These are phyloP conservation scores for Prunus campanulata DNA, from an alignment of 306 rosid genomes.

Conservation along the genomic window DNA sequence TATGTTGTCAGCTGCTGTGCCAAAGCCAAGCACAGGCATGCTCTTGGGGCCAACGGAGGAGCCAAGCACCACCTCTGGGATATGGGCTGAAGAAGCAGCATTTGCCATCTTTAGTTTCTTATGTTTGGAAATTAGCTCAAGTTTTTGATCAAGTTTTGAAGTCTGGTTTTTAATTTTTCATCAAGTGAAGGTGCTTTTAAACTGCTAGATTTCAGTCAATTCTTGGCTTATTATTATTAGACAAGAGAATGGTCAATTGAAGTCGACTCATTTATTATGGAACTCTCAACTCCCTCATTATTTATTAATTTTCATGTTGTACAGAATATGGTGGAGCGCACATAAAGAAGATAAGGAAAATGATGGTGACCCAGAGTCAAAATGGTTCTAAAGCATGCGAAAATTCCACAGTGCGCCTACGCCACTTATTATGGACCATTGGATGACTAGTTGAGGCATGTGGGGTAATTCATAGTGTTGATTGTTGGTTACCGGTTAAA, in stretches of 20 bases:
- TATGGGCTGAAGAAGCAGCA: background rate
- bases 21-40: constrained; percentile 3
- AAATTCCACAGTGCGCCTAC: too few species aligned
- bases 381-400: too few species aligned
- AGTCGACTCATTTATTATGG: background rate
- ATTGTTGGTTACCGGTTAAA: too few species aligned
- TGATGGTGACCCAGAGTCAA: too few species aligned
- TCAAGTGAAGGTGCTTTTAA: background rate
- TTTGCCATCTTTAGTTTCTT: background rate
- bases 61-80: constrained; percentile 9
- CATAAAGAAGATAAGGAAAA: too few species aligned
- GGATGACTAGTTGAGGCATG: too few species aligned
- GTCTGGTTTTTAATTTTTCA: background rate
- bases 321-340: too few species aligned
- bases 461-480: too few species aligned
- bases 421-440: too few species aligned
- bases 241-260: too few species aligned
- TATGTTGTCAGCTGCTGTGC: background rate
- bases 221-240: background rate
- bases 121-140: too few species aligned
- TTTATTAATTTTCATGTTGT: background rate
- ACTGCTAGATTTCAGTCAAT: background rate
- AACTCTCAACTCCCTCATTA: too few species aligned
- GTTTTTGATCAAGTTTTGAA: background rate
- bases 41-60: background rate